Evolutionary conservation across 352 stramenopile species (phyloP).

Genomic region (Phytophthora sojae): DNA sequence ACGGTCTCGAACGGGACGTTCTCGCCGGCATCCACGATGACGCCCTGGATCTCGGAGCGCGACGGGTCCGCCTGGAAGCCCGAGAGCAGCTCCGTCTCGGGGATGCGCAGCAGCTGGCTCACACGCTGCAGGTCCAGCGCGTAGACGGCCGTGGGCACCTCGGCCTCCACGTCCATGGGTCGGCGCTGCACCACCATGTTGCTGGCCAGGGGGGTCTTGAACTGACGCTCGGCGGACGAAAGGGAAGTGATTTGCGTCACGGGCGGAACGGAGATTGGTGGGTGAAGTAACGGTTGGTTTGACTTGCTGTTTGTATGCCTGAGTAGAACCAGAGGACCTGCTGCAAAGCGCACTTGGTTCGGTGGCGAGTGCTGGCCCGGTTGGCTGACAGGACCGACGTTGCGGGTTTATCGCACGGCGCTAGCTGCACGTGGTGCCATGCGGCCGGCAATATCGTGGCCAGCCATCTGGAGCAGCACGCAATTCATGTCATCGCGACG

Average conservation of each 20-base stretch:
- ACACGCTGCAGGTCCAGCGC: slow-evolving; percentile 60
- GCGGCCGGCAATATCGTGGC: neutral
- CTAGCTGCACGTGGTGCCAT: neutral
- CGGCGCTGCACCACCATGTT: slow-evolving; percentile 58
- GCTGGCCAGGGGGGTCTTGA: neutral
- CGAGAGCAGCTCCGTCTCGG: slow-evolving; percentile 54
- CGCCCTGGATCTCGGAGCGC: slow-evolving; percentile 76
- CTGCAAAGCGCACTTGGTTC: neutral
- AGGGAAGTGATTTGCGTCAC: slow-evolving; percentile 8
- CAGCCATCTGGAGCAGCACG: neutral
- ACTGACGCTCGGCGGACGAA: slow-evolving; percentile 4
- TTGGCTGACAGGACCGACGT: neutral
- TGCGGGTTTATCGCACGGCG: neutral
- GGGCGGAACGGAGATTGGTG: slow-evolving; percentile 1
- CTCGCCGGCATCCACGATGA: slow-evolving; percentile 79
- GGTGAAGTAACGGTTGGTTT: slow-evolving; percentile 20
- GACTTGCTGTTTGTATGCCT: slow-evolving; percentile 22
- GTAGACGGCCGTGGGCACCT: slow-evolving; percentile 66
- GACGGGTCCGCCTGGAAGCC: slow-evolving; percentile 67
- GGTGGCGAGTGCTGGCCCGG: neutral
- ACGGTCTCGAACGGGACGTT: slow-evolving; percentile 81
- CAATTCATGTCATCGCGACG: neutral
- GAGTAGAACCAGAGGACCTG: neutral
- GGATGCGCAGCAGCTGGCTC: slow-evolving; percentile 59
- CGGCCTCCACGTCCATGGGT: slow-evolving; percentile 60